A percentile compares a stretch with the other conserved stretches of the same genome.
Conservation (phyloP, 169 alveolate genomes). For the Plasmodium malariae region DNA sequence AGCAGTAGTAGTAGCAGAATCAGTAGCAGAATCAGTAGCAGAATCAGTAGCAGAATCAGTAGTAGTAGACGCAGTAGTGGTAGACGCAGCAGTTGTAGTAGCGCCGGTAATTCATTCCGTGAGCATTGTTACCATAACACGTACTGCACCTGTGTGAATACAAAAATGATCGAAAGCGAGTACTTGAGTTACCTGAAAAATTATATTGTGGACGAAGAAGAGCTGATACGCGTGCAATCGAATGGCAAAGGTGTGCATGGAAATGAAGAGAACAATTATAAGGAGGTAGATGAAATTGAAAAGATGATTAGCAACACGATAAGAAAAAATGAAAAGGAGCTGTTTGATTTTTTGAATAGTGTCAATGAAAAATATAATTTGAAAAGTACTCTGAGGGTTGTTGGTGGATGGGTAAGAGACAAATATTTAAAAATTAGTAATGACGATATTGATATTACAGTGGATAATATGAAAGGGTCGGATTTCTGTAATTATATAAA, state of each 20-base stretch:
- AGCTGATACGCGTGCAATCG: not conserved
- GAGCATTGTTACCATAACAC: too few species aligned
- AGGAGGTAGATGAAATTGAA: constrained; percentile 17
- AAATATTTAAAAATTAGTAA: constrained; percentile 87
- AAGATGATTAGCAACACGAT: constrained; percentile 11
- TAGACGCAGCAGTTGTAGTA: not conserved
- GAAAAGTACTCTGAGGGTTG: constrained; percentile 91
- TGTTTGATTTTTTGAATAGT: constrained; percentile 40
- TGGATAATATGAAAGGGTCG: constrained; percentile 96
- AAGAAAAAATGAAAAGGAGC: constrained; percentile 39
- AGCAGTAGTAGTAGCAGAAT: not conserved
- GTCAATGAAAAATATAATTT: constrained; percentile 50
- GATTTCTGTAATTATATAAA: constrained; percentile 84
- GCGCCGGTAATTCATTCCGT: not conserved
- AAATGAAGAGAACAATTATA: not conserved
- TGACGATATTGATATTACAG: constrained; percentile 98
- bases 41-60: not conserved
- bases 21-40: not conserved
- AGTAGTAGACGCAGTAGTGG: not conserved
- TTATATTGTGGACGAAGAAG: constrained; percentile 21
- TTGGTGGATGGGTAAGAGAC: constrained; percentile 99
- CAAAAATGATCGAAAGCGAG: constrained; percentile 10
- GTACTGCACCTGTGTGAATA: not conserved
- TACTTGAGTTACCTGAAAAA: constrained; percentile 35
- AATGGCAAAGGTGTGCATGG: not conserved